These are phyloP conservation scores for Claviceps sp. DNA, from an alignment of 2,329 filamentous ascomycete genomes.

Conservation along the genomic window DNA sequence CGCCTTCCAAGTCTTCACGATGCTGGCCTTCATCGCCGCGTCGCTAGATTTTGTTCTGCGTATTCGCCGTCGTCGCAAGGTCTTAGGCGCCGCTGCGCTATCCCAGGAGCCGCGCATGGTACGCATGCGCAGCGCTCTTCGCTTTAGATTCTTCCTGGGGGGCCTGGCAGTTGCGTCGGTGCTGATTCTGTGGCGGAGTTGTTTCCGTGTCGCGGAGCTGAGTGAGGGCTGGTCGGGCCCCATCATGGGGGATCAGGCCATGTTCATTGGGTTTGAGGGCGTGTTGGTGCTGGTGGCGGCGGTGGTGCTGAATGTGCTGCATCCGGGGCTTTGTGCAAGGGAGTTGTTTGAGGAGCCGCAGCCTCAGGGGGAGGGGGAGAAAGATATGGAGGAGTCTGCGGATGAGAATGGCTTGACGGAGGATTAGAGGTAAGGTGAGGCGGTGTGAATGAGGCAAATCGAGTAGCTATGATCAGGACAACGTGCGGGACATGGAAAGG, in stretches of 20 bases:
- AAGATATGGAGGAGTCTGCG: background rate
- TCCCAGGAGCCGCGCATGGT: conserved; percentile 23
- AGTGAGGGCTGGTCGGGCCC: conserved; percentile 47
- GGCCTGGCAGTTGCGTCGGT: conserved; percentile 45
- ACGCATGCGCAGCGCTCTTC: conserved; percentile 24
- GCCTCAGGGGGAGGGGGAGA: background rate
- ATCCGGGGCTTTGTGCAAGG: conserved; percentile 11
- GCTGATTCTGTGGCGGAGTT: conserved; percentile 49
- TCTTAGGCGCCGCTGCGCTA: conserved; percentile 16
- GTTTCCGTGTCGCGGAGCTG: conserved; percentile 54
- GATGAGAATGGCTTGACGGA: background rate
- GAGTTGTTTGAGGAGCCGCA: background rate
- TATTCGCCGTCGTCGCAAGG: conserved; percentile 14
- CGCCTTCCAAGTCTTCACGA: conserved; percentile 43
- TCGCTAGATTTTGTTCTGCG: conserved; percentile 36
- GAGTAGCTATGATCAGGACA: too few species aligned
- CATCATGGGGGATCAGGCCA: conserved; percentile 39
- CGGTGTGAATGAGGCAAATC: too few species aligned
- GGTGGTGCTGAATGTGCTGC: conserved; percentile 27
- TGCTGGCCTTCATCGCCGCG: conserved; percentile 39
- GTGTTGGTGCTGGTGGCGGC: conserved; percentile 36
- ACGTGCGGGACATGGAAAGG: too few species aligned
- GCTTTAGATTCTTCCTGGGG: conserved; percentile 41
- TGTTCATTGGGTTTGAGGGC: conserved; percentile 47
- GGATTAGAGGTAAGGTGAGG: background rate